Conservation (phyloP, 2,329 filamentous ascomycete species). For the Apiospora arundinis region DNA sequence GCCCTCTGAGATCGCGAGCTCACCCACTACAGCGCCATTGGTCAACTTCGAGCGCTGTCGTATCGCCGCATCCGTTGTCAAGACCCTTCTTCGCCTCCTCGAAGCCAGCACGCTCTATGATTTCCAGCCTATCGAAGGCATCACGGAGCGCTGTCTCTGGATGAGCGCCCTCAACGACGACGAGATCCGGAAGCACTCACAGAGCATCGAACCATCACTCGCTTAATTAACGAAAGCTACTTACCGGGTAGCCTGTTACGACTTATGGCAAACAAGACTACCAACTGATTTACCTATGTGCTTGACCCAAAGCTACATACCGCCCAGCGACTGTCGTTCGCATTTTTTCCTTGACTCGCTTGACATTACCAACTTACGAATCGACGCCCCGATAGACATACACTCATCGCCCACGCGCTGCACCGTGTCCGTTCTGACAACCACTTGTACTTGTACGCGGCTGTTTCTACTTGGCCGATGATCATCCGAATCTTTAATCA, state of each 20-base stretch:
- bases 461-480: neutral
- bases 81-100: slow-evolving; percentile 78
- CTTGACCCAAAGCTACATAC: neutral
- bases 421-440: neutral
- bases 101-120: slow-evolving; percentile 78
- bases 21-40: slow-evolving; percentile 69
- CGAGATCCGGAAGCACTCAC: slow-evolving; percentile 69
- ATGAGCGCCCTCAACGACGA: slow-evolving; percentile 77
- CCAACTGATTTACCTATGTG: neutral
- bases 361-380: neutral
- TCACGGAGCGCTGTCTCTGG: slow-evolving; percentile 85
- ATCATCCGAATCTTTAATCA: neutral
- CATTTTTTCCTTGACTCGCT: neutral
- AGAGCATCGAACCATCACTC: slow-evolving; percentile 49
- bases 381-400: slow-evolving; percentile 17
- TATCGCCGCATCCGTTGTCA: slow-evolving; percentile 76
- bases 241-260: neutral
- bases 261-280: neutral
- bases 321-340: neutral
- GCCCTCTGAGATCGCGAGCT: slow-evolving; percentile 74
- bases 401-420: neutral
- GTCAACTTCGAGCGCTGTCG: slow-evolving; percentile 87
- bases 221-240: neutral
- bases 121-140: slow-evolving; percentile 77
- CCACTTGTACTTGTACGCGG: slow-evolving; percentile 12